Base-by-base conservation (phyloP, 495 filamentous ascomycete species). In the Hypoxylon cercidicola region DNA sequence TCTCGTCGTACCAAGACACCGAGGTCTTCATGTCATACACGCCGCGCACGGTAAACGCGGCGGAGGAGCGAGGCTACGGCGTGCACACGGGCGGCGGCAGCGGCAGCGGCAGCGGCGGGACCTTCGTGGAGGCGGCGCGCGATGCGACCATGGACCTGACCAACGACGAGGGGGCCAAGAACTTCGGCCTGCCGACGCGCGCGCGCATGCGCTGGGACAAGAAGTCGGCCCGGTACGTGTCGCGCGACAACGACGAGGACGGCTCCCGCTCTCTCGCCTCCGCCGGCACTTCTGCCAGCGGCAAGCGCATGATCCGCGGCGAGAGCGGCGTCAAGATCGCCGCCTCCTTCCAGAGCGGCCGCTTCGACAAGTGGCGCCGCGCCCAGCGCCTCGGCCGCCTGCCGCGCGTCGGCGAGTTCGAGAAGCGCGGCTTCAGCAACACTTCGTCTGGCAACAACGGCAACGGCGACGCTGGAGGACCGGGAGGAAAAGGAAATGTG, bases 11-110 rank as follows among this genome's bases (percentile, higher is more conserved):
- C 80, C 82, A 90, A 72, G 93, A 97, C 74, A 83, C 90, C 3
- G 95, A 97, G 40, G 85, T 92, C 71, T 99, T 95, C 84, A 97
- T 99, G 91, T 89, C 91, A 15, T 99, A 99, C 83, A 90, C 84
- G 0, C 95, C 95, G 0, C 84, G 85, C 64, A 84, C 86, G 50
- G 83, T 82, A 44, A 93, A 91, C 74, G 77, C 88, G 3, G 91
- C 88, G 28, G 96, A 98, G 79, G 92, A 96, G 66, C 87, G 89
- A 18, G 95, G 87, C 1, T 99, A 98, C 78, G 91, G 93, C 60
- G 93, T 99, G 5, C 90, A 96, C 75, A 90, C 92, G 4, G 92
- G 92, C 45, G 82, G 81, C 49, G 50, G 51, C 53, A 13, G 10
- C 34, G 81, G 86, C 19, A 84, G 83, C 62, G 76, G 55, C 49